phyloP scores from a whole-genome alignment of 345 rosid genomes.

The Citrus glauca region DNA sequence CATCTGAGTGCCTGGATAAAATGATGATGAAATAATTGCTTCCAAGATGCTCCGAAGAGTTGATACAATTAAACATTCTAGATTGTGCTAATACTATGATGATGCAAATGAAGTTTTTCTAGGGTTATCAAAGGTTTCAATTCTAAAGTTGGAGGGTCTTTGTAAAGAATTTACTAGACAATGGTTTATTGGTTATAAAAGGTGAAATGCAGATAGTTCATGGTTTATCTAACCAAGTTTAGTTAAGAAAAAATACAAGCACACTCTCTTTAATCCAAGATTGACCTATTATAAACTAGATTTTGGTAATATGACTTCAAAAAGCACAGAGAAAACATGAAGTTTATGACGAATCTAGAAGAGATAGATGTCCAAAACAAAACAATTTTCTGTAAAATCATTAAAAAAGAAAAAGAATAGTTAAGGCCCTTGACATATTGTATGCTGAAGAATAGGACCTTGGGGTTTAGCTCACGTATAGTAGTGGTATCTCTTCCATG shows the following conservation, averaged over 20 bases:
- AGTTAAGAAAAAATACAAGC: not conserved
- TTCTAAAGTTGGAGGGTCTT: not conserved
- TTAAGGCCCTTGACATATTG: slow-evolving; percentile 6
- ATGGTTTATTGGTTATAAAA: not conserved
- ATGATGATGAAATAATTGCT: not conserved
- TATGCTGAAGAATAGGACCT: slow-evolving; percentile 38
- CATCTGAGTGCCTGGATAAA: not conserved
- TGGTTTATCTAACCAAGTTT: not conserved
- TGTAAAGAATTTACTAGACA: not conserved
- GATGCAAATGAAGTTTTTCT: not conserved
- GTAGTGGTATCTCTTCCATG: slow-evolving; percentile 80
- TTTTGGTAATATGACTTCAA: not conserved
- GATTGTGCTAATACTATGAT: not conserved
- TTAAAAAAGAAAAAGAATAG: not conserved
- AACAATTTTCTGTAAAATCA: not conserved
- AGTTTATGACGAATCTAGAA: not conserved
- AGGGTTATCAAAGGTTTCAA: not conserved
- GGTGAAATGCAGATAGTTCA: not conserved
- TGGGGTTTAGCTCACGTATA: slow-evolving; percentile 69
- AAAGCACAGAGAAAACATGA: not conserved
- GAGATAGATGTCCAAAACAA: not conserved
- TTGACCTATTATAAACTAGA: not conserved
- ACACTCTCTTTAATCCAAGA: not conserved
- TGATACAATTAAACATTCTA: not conserved
- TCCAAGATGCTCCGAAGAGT: not conserved